Evolutionary conservation across 176 grass and related monocot species (phyloP).

Genomic region (Echinochloa phyllopogon): DNA sequence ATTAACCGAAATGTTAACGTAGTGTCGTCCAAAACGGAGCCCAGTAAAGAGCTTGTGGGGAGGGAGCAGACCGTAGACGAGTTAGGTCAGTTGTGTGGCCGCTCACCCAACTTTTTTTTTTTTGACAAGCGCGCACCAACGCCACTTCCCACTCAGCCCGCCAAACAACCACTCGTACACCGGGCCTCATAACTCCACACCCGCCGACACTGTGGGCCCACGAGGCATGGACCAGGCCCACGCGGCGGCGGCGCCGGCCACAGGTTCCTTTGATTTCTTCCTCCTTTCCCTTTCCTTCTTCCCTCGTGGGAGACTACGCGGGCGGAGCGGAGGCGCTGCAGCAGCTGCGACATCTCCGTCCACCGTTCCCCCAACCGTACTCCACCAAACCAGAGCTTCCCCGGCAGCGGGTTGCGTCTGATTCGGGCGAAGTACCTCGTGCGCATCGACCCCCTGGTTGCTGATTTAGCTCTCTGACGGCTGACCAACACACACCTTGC

Average conservation of each 20-base stretch:
- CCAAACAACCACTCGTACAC: background rate
- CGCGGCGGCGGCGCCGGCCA: background rate
- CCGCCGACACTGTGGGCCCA: background rate
- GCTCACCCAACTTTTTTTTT: constrained; percentile 13
- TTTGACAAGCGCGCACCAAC: background rate
- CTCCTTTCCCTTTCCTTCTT: background rate
- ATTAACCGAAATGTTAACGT: no score
- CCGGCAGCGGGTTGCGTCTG: background rate
- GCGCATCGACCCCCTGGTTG: background rate
- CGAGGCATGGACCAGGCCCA: constrained; percentile 13
- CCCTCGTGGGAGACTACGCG: background rate
- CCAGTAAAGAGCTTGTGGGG: background rate
- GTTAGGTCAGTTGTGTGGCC: background rate
- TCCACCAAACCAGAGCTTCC: background rate
- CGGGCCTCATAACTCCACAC: background rate
- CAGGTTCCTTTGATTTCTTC: no score
- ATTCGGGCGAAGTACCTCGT: background rate
- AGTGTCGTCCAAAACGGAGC: no score
- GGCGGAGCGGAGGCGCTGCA: background rate
- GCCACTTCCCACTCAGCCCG: background rate
- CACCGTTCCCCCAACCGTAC: background rate
- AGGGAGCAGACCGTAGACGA: no score
- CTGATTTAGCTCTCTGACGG: background rate
- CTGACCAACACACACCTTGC: background rate
- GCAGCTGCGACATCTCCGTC: constrained; percentile 1